Evolutionary conservation across 2,329 filamentous ascomycete genomes (phyloP).

Genomic region (Colletotrichum lindemuthianum): DNA sequence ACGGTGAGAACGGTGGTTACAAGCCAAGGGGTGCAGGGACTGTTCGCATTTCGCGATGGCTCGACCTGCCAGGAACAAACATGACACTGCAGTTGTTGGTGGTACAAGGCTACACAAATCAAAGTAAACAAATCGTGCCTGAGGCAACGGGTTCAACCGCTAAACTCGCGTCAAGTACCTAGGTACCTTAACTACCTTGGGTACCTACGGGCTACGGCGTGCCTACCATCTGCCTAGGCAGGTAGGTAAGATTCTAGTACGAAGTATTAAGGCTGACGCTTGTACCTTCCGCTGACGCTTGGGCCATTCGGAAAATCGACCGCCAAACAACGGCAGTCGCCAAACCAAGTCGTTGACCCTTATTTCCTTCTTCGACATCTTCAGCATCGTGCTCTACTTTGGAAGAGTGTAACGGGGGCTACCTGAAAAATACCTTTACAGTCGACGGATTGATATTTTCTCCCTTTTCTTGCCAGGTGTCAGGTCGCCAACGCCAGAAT

Average conservation of each 20-base stretch:
- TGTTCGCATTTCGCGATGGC: constrained; percentile 4
- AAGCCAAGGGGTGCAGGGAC: constrained; percentile 3
- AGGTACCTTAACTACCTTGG: background rate
- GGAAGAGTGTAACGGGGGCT: too few relatives aligned
- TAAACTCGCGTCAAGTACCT: background rate
- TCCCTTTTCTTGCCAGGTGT: too few relatives aligned
- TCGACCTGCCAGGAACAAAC: constrained; percentile 15
- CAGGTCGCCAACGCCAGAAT: constrained; percentile 41
- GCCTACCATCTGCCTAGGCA: background rate
- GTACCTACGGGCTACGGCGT: too few relatives aligned
- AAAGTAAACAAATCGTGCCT: constrained; percentile 38
- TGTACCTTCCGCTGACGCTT: constrained; percentile 20
- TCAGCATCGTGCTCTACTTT: too few relatives aligned
- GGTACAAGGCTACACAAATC: background rate
- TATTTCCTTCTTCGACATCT: too few relatives aligned
- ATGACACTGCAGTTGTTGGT: constrained; percentile 14
- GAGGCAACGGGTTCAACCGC: constrained; percentile 24
- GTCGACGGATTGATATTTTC: too few relatives aligned
- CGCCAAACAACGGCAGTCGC: background rate
- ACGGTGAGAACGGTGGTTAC: background rate
- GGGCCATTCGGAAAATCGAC: constrained; percentile 34
- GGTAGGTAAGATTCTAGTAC: background rate
- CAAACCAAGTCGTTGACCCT: background rate
- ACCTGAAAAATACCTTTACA: too few relatives aligned
- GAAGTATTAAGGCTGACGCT: constrained; percentile 7